Evolutionary conservation across 2,329 filamentous ascomycete genomes (phyloP), one percentile per base, ranked within the genome.

Genomic region (Sclerotinia spermophila): DNA sequence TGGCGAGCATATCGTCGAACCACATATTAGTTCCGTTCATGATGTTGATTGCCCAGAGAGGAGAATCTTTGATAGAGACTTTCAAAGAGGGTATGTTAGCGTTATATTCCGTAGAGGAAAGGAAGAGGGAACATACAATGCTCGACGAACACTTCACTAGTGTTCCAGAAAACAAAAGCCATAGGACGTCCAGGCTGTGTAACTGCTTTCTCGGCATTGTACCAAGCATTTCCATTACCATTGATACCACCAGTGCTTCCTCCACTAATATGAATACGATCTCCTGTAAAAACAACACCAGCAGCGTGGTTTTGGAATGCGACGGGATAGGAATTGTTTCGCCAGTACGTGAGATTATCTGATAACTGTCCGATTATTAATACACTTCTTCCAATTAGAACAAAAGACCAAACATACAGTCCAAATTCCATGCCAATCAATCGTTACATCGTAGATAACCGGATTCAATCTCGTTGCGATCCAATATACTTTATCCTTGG

Each of bases 141-240:
- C 33, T 81, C 79, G n/a, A 87, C 84, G 5, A 80, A 79, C 3
- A 87, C 85, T 68, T 86, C 82, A n/a, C 81, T 83, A 4, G 85
- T 83, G 73, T 87, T 87, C 86, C 85, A 87, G 67, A 86, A 83
- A 5, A 87, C 84, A 71, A 87, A 87, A 0, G 85, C 85, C 85
- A 87, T 87, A 0, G 85, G 86, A 15, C 86, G 78, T 5, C 85
- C 85, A 1, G 82, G 82, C 68, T 81, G 82, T 0, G 84, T 87
- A 8, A 77, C 73, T 21, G 80, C 82, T 38, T 80, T 74, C 76
- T 87, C 85, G 13, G 79, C 82, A 27, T 79, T 82, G 72, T 87
- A 87, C 86, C 86, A 87, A 1, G 80, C 75, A 72, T 87, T 83
- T 4, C 86, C 85, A 72, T 86, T 86, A 8, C 85, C 85, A 69